Evolutionary conservation across 2,329 filamentous ascomycete species (phyloP), one percentile per base, ranked within the genome.

Genomic region (Venturia aucupariae): DNA sequence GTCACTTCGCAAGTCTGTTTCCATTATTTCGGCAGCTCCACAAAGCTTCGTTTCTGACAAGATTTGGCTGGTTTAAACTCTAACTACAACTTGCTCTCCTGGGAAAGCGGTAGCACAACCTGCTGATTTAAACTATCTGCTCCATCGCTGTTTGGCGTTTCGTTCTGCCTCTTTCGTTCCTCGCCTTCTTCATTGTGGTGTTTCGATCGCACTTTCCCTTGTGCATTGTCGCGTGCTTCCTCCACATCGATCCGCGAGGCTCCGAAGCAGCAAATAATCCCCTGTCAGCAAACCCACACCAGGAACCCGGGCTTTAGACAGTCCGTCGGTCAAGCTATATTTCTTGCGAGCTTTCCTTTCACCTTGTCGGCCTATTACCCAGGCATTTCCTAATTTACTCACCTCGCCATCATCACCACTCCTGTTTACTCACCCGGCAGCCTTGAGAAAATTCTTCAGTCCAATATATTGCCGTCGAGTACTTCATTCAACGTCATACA

Each of bases 211-310:
- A n/a, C 51, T 57, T n/a, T 22, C 8, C 7, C 30, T 57, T n/a
- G n/a, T n/a, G n/a, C n/a, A n/a, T 27, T 57, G 51, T 35, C 27
- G 51, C 51, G 51, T 57, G 51, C 51, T 57, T n/a, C 30, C 51
- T 57, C 19, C 15, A 32, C 19, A n/a, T n/a, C 11, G 6, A 32
- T 57, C 30, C 51, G 27, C 51, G 51, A 32, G 51, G 51, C 51
- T 57, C 51, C 51, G 51, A 57, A 57, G 30, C 51, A 35, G 17
- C 51, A 57, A 19, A 57, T 24, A 57, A 35, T 57, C 19, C 51
- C 51, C 19, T 8, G 51, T n/a, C 17, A 7, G 27, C 17, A 15
- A 15, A 24, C 17, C 46, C 46, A 27, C 22, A 51, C 22, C 1
- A 13, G 46, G 46, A 51, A 51, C 4, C 2, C 46, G 46, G 46